These are phyloP conservation scores for Talaromyces sp. DNA, from an alignment of 2,329 filamentous ascomycete species.

Conservation along the genomic window DNA sequence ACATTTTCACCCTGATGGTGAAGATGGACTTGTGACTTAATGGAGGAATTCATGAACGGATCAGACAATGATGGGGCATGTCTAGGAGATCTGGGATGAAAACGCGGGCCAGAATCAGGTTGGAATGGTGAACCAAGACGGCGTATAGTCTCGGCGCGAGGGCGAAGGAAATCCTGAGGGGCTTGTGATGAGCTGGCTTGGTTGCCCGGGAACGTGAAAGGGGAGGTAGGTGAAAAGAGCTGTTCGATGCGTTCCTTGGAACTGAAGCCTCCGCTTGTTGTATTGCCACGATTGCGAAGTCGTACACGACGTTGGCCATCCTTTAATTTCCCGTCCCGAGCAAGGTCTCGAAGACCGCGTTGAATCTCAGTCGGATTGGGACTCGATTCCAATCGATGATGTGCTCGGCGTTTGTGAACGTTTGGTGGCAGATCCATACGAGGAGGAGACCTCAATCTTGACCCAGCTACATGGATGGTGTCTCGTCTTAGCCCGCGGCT, in stretches of 20 bases:
- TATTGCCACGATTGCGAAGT: conserved; percentile 60
- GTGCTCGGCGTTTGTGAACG: conserved; percentile 56
- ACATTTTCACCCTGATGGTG: conserved; percentile 20
- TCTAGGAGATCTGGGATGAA: conserved; percentile 32
- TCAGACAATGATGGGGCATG: conserved; percentile 45
- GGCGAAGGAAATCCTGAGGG: conserved; percentile 30
- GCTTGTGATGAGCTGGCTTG: conserved; percentile 40
- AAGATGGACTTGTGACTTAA: conserved; percentile 20
- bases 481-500: conserved; percentile 36
- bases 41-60: conserved; percentile 35
- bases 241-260: conserved; percentile 51
- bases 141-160: conserved; percentile 40
- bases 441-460: conserved; percentile 50
- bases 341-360: conserved; percentile 34
- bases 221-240: conserved; percentile 44
- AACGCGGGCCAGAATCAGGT: conserved; percentile 35
- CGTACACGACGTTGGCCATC: conserved; percentile 56
- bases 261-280: conserved; percentile 52
- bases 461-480: conserved; percentile 45
- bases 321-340: conserved; percentile 35
- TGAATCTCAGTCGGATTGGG: conserved; percentile 39
- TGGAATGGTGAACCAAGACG: conserved; percentile 49
- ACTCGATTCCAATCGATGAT: conserved; percentile 50
- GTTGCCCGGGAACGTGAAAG: conserved; percentile 16
- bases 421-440: conserved; percentile 54